Evolutionary conservation across 768 basidiomycete species (phyloP).

Genomic region (Amanita subjunquillea): DNA sequence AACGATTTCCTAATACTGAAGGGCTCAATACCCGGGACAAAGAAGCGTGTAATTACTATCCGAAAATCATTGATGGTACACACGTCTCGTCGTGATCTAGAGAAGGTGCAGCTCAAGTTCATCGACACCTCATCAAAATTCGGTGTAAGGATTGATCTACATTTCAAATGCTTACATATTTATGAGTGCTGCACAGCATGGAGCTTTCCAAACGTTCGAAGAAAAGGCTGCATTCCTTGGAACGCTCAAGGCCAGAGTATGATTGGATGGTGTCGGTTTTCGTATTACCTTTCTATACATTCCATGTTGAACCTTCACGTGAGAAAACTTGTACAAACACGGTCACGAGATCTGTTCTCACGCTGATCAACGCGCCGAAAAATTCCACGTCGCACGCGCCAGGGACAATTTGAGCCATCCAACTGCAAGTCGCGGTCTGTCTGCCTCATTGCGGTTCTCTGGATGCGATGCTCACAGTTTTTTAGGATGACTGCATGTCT

Average conservation of each 20-base stretch:
- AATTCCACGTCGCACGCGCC: neutral
- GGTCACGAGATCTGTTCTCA: too few relatives aligned
- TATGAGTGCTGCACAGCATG: slow-evolving; percentile 46
- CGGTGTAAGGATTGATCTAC: slow-evolving; percentile 50
- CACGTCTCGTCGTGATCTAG: slow-evolving; percentile 91
- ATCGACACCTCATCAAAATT: slow-evolving; percentile 98
- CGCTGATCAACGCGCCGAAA: neutral
- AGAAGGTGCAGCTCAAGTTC: slow-evolving; percentile 97
- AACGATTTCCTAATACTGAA: slow-evolving; percentile 98
- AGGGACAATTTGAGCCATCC: neutral
- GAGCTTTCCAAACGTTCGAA: slow-evolving; percentile 92
- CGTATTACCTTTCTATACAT: slow-evolving; percentile 26
- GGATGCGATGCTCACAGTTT: neutral
- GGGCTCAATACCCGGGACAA: slow-evolving; percentile 90
- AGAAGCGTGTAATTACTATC: slow-evolving; percentile 96
- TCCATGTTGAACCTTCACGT: slow-evolving; percentile 19
- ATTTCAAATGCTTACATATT: neutral
- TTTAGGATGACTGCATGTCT: slow-evolving; percentile 62
- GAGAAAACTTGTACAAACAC: slow-evolving; percentile 1
- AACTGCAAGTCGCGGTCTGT: slow-evolving; percentile 37
- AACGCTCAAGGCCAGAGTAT: slow-evolving; percentile 78
- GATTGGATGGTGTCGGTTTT: slow-evolving; percentile 31
- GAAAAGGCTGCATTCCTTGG: slow-evolving; percentile 95
- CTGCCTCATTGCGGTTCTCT: neutral
- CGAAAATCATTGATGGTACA: slow-evolving; percentile 96